Conservation (phyloP, 352 stramenopile species). For the Saprolegnia diclina region DNA sequence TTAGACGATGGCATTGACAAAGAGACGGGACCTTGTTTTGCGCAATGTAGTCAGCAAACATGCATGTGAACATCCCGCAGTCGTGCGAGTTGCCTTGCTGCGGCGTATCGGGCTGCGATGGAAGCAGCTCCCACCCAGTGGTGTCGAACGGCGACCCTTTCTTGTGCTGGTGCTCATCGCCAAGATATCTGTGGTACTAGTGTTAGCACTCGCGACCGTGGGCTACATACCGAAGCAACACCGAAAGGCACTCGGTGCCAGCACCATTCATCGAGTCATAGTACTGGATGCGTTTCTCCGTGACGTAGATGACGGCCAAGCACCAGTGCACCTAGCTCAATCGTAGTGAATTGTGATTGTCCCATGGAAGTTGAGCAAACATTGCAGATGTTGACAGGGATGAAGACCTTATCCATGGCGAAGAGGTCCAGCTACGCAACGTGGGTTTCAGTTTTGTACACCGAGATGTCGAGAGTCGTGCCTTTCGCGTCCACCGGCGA, state of each 20-base stretch:
- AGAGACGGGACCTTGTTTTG: slow-evolving; percentile 44
- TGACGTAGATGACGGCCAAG: slow-evolving; percentile 81
- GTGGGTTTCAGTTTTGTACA: neutral
- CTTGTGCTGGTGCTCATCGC: slow-evolving; percentile 82
- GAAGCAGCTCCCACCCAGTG: slow-evolving; percentile 60
- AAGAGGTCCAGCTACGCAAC: slow-evolving; percentile 73
- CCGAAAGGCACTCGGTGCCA: slow-evolving; percentile 60
- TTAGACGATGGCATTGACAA: neutral
- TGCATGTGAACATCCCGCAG: slow-evolving; percentile 82
- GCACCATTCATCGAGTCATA: slow-evolving; percentile 79
- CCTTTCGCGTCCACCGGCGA: slow-evolving; percentile 77
- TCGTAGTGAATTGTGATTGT: neutral
- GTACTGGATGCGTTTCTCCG: slow-evolving; percentile 86
- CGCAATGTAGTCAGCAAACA: slow-evolving; percentile 78
- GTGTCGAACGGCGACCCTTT: slow-evolving; percentile 61
- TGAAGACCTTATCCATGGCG: slow-evolving; percentile 86
- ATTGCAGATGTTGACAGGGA: slow-evolving; percentile 82
- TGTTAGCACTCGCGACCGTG: neutral
- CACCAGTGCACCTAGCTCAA: slow-evolving; percentile 73
- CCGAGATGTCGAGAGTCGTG: slow-evolving; percentile 21
- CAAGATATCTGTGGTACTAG: slow-evolving; percentile 52
- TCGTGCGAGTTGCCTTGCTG: slow-evolving; percentile 79
- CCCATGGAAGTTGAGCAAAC: slow-evolving; percentile 33
- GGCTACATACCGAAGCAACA: slow-evolving; percentile 47
- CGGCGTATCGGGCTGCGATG: slow-evolving; percentile 51